These are phyloP conservation scores for Xanthoparmelia taractica DNA, from an alignment of 495 filamentous ascomycete genomes.

Conservation along the genomic window DNA sequence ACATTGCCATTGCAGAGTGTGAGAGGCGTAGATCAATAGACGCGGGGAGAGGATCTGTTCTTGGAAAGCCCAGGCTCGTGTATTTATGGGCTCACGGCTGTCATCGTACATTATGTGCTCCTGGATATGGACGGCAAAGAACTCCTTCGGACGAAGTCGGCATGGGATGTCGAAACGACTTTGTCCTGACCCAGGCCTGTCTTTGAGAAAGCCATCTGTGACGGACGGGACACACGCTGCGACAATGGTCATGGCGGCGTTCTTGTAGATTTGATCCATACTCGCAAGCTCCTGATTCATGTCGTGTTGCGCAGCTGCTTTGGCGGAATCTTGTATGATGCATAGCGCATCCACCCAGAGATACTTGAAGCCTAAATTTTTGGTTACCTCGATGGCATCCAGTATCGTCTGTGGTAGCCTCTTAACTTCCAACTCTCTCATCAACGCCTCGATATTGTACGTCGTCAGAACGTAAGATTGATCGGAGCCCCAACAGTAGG, in stretches of 20 bases:
- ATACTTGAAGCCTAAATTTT: conserved; percentile 18
- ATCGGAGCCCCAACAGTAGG: conserved; percentile 15
- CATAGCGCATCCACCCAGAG: conserved; percentile 21
- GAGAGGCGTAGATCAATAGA: conserved; percentile 29
- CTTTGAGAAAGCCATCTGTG: conserved; percentile 9
- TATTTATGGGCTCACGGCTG: conserved; percentile 13
- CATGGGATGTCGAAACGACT: conserved; percentile 7
- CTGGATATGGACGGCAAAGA: conserved; percentile 14
- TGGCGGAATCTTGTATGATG: conserved; percentile 22
- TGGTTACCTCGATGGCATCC: conserved; percentile 19
- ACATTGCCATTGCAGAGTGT: conserved; percentile 15
- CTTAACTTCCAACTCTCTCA: conserved; percentile 1
- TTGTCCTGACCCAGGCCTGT: conserved; percentile 6
- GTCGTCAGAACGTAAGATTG: conserved; percentile 13
- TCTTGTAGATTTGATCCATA: conserved; percentile 20
- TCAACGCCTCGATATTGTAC: conserved; percentile 1
- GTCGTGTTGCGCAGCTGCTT: conserved; percentile 9
- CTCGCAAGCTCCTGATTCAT: conserved; percentile 12
- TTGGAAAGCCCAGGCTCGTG: conserved; percentile 39
- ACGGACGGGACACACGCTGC: conserved; percentile 12
- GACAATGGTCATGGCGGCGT: conserved; percentile 17
- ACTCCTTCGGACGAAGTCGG: conserved; percentile 2
- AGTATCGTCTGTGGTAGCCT: conserved; percentile 16
- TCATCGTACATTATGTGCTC: conserved; percentile 16
- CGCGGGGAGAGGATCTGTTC: conserved; percentile 33